Base-by-base conservation (phyloP, 352 stramenopile genomes). In the Phytophthora citrophthora region DNA sequence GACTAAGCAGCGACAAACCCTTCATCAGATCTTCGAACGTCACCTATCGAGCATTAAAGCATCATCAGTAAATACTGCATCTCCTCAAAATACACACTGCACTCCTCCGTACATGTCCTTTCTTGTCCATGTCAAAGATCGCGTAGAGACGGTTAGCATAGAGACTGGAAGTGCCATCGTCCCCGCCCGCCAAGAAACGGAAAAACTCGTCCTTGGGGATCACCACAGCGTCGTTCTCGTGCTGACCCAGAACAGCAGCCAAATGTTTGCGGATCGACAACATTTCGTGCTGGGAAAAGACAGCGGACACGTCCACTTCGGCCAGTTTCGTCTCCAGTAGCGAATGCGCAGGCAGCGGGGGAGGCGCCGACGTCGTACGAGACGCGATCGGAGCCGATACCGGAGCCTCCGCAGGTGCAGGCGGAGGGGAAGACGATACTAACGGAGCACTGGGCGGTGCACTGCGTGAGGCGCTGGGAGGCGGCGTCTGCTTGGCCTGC, bases 141-240 rank as follows among this genome's bases (percentile, higher is more conserved):
- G 82, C 81, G 70, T 94, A 95, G 44, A 95, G 81, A 48, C 88
- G 88, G 56, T 89, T 94, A 20, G 87, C 80, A 58, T 94, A 95
- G 49, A 95, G 72, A 53, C 86, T 93, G 18, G 86, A 84, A 5
- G 81, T 81, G 59, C 70, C 79, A 20, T 76, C 72, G 53, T 87
- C 86, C 39, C 77, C 82, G 13, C 81, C 79, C 46, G 82, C 88
- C 43, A 95, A 70, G 61, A 95, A 93, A 41, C 84, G 83, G 68
- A 92, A 92, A 60, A 95, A 95, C 60, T 95, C 88, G 46, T 94
- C 88, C 64, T 90, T 90, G 18, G 82, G 83, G 58, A 95, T 95
- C 43, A 84, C 68, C 27, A 95, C 83, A 1, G 79, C 70, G 58
- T 93, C 86, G 45, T 79, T 81, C 55, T 91, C 82, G 41, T 72